phyloP scores from a whole-genome alignment of 352 stramenopile genomes.

The Globisporangium cylindrosporum region DNA sequence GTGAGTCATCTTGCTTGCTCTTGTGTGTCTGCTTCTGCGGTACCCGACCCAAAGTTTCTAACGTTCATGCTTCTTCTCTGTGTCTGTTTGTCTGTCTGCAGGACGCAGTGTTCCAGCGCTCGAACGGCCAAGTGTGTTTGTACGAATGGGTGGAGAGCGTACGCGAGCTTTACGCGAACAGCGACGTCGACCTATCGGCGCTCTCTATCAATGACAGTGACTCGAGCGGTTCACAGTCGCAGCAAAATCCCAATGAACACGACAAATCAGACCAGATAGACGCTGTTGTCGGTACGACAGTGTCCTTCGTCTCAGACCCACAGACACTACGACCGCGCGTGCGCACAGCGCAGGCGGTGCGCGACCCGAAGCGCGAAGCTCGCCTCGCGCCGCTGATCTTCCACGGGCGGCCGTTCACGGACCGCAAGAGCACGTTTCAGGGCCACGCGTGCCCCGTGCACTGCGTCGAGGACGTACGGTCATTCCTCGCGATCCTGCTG shows the following conservation, averaged over 20 bases:
- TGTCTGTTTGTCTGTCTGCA: conserved; percentile 4
- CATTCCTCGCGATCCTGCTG: conserved; percentile 74
- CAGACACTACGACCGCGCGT: conserved; percentile 66
- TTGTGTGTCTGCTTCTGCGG: neutral
- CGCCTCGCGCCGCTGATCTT: conserved; percentile 62
- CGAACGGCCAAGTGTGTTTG: conserved; percentile 76
- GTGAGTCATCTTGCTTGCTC: conserved; percentile 22
- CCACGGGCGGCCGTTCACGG: conserved; percentile 59
- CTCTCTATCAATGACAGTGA: conserved; percentile 3
- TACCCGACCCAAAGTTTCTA: neutral
- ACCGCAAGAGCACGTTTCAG: conserved; percentile 87
- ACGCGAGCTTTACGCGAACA: conserved; percentile 63
- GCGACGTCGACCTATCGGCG: conserved; percentile 27
- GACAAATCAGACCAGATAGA: conserved; percentile 13
- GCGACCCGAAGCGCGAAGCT: conserved; percentile 51
- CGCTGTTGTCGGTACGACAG: conserved; percentile 1
- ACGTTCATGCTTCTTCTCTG: neutral
- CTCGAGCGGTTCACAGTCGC: neutral
- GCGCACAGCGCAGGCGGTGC: conserved; percentile 52
- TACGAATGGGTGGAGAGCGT: conserved; percentile 88
- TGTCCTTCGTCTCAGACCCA: conserved; percentile 48
- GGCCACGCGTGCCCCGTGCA: conserved; percentile 59
- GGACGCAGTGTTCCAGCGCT: conserved; percentile 65
- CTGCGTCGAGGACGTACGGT: conserved; percentile 72
- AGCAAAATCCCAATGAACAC: neutral